Conservation (phyloP, 352 stramenopile genomes). For the Phytophthora pini region DNA sequence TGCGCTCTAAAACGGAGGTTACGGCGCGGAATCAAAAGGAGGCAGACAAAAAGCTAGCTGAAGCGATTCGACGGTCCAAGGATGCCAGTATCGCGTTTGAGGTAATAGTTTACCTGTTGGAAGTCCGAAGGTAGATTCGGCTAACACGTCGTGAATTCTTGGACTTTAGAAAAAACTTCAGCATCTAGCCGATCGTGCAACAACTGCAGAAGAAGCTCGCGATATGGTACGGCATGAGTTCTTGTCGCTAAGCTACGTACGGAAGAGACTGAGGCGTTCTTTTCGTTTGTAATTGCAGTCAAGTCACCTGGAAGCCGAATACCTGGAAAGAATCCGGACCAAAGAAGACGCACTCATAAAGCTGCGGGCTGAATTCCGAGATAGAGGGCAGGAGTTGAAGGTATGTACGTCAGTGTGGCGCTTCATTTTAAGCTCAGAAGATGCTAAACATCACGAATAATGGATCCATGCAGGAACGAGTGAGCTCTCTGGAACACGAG, state of each 20-base stretch:
- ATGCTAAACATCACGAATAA: conserved; percentile 2
- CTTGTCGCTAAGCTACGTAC: background rate
- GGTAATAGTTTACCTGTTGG: conserved; percentile 17
- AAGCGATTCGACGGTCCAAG: conserved; percentile 44
- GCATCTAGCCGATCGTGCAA: conserved; percentile 51
- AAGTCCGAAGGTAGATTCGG: too few species aligned
- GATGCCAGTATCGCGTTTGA: conserved; percentile 56
- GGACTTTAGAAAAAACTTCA: conserved; percentile 51
- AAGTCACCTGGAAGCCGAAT: conserved; percentile 55
- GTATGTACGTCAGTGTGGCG: conserved; percentile 29
- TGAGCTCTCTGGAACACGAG: conserved; percentile 56
- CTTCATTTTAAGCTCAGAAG: background rate
- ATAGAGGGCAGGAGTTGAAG: conserved; percentile 61
- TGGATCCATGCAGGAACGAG: conserved; percentile 36
- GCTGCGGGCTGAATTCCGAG: conserved; percentile 54
- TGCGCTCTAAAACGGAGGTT: conserved; percentile 65
- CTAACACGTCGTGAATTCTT: background rate
- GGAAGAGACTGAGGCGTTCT: background rate
- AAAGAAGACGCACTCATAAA: conserved; percentile 66
- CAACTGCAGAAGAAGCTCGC: conserved; percentile 61
- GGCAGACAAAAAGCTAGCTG: conserved; percentile 52
- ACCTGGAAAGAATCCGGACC: conserved; percentile 45
- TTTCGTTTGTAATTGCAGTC: conserved; percentile 28
- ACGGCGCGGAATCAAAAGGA: conserved; percentile 57
- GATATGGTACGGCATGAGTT: conserved; percentile 48